Evolutionary conservation across 805 yeast genomes (phyloP), one percentile per base, ranked within the genome.

Genomic region (Saitoella complicata): DNA sequence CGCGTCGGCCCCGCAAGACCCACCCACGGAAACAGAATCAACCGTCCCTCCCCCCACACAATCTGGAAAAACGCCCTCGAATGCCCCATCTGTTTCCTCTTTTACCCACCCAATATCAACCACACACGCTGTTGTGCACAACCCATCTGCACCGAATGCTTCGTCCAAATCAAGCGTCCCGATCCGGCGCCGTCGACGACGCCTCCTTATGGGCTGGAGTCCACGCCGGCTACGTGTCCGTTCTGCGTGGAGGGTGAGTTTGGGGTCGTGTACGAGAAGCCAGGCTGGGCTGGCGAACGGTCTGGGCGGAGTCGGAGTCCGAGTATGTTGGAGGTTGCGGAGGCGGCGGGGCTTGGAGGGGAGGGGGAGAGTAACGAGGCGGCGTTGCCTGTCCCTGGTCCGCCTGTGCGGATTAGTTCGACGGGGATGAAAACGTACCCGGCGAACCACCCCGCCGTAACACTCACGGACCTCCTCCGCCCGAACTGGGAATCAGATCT

Each of bases 121-220:
- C 60, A 71, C 44, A 79, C 94, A 6, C 69, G 94, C 39, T 88
- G 98, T 61, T 88, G 98, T 60, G 72, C 73, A 42, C 97, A 88
- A 59, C 87, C 94, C 1, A 86, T 88, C 13, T 91, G 98, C 63
- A 73, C 95, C 1, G 97, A 88, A 62, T 88, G 98, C 58, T 91
- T 88, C 71, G 96, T 88, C 7, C 96, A 88, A 61, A 86, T 88
- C 58, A 85, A 83, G 60, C 71, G 98, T 43, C 65, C 77, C 33
- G 94, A 84, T 7, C 97, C 98, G 0, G 97, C 88, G 62, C 84
- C 86, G 33, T 95, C 95, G 1, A 75, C 59, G 50, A 68, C 68
- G 50, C 72, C 69, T 4, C 65, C 69, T 53, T 70, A 71, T 9
- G 60, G 59, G 64, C 59, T 64, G 40, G 44, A 48, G 12, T 45